phyloP scores from a whole-genome alignment of 78 protist species.

The Chrysochromulina tobinii region DNA sequence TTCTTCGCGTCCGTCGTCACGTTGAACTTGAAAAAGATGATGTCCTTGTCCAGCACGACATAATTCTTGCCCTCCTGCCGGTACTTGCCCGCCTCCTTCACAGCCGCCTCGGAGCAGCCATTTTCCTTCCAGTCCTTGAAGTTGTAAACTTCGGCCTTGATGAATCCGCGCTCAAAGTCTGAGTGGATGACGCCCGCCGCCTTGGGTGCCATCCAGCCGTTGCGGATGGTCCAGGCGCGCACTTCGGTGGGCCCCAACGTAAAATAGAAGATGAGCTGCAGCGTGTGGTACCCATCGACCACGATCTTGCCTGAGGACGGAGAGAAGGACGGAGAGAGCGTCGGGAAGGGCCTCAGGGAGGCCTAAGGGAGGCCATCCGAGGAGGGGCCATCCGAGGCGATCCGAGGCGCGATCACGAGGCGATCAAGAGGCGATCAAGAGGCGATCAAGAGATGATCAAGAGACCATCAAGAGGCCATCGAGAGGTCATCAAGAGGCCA shows the following conservation, averaged over 20 bases:
- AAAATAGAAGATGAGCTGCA: constrained; percentile 82
- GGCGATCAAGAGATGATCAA: too few species aligned
- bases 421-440: too few species aligned
- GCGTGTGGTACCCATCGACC: constrained; percentile 74
- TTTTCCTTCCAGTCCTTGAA: constrained; percentile 52
- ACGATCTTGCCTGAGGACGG: too few species aligned
- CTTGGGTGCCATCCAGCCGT: constrained; percentile 15
- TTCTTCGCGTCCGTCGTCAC: constrained; percentile 27
- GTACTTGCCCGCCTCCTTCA: constrained; percentile 70
- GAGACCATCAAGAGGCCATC: too few species aligned
- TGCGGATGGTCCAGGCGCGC: constrained; percentile 82
- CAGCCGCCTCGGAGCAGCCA: constrained; percentile 51
- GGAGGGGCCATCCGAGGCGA: too few species aligned
- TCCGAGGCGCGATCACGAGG: too few species aligned
- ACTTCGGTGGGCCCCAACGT: constrained; percentile 92
- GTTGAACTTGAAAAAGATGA: constrained; percentile 76
- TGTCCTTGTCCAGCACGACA: constrained; percentile 75
- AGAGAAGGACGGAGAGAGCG: too few species aligned
- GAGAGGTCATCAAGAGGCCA: too few species aligned
- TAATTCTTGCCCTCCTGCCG: constrained; percentile 56
- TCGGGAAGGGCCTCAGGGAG: too few species aligned
- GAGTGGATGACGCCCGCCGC: constrained; percentile 18
- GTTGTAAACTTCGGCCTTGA: constrained; percentile 37
- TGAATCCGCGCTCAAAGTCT: constrained; percentile 53
- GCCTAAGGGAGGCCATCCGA: too few species aligned